Evolutionary conservation across 192 early-diverging fungal species (phyloP), one percentile per base, ranked within the genome.

Genomic region (Coemansia erecta): DNA sequence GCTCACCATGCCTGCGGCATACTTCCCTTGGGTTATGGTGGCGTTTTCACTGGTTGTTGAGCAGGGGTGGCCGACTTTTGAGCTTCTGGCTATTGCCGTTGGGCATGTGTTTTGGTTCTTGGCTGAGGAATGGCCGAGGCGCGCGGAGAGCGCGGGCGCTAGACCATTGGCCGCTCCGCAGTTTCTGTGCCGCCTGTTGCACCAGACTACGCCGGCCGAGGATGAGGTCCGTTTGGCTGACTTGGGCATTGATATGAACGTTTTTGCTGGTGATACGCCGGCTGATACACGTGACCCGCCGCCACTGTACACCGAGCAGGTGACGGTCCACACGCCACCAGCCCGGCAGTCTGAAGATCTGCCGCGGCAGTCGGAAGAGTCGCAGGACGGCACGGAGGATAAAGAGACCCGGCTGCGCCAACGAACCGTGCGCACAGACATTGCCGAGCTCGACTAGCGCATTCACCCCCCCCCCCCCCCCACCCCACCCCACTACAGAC

Each of bases 51-150:
- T 90, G 9, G 51, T 97, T n/a, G 63, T 97, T 17, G 68, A 73
- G 61, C 61, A 63, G 8, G 73, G 85, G 1, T 85, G 91, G 69
- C 95, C 97, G 7, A 74, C 75, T 6, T 85, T 82, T 1, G 94
- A 97, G 74, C 61, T 94, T 26, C 68, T 89, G 43, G 95, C 94
- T 3, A 87, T 99, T 62, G 80, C 80, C 8, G 86, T 93, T 6
- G 95, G 94, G 5, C 97, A 99, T 80, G 69, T 95, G 14, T 95
- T 97, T 57, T 99, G 93, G 70, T 99, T 93, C 63, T 81, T 97
- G 23, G 92, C 92, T 51, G 95, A 98, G 58, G 91, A 97, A 14
- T 99, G 92, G 89, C 94, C 94, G 10, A 69, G 72, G 12, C 74
- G 86, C 53, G 79, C 68, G 37, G 82, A 83, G 22, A 89, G 88